Percentiles rank a stretch among this genome's conserved stretches.
These are phyloP conservation scores for Monosporascus sp. DNA, from an alignment of 2,329 filamentous ascomycete genomes.

Conservation along the genomic window DNA sequence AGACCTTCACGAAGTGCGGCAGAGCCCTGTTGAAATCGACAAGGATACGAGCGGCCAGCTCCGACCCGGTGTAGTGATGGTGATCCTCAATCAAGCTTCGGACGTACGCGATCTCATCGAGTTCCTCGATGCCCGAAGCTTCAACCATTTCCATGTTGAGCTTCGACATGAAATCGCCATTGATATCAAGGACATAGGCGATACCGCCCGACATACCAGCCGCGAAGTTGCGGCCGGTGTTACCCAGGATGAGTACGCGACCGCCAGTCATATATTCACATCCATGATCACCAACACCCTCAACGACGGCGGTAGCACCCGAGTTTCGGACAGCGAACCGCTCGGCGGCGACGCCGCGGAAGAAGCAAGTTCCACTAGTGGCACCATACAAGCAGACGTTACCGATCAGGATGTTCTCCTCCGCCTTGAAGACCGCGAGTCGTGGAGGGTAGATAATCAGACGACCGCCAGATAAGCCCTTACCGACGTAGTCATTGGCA, in stretches of 20 bases:
- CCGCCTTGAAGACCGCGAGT: constrained; percentile 86
- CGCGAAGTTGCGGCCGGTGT: constrained; percentile 92
- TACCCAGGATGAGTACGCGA: constrained; percentile 79
- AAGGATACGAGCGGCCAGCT: constrained; percentile 85
- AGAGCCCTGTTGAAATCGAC: constrained; percentile 94
- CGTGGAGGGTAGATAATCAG: constrained; percentile 91
- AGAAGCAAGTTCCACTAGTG: constrained; percentile 86
- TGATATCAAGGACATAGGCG: constrained; percentile 86
- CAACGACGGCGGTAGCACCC: constrained; percentile 90
- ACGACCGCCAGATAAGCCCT: constrained; percentile 88
- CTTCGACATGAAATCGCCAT: constrained; percentile 85
- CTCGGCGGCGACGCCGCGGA: constrained; percentile 94
- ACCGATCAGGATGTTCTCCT: constrained; percentile 90
- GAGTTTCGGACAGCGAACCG: constrained; percentile 96
- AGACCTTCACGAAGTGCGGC: constrained; percentile 85
- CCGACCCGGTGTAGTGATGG: constrained; percentile 95
- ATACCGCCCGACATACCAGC: constrained; percentile 99
- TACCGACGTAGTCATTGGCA: constrained; percentile 94
- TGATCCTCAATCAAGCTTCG: constrained; percentile 93
- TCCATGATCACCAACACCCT: constrained; percentile 92
- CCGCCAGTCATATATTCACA: constrained; percentile 99
- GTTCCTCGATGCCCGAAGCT: constrained; percentile 76
- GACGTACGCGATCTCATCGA: constrained; percentile 82
- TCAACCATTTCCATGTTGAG: constrained; percentile 98
- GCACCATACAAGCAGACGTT: constrained; percentile 96